A percentile compares a stretch with the other conserved stretches of the same genome.
Conservation (phyloP, 148 eudicot species). For the Agrostemma githago region DNA sequence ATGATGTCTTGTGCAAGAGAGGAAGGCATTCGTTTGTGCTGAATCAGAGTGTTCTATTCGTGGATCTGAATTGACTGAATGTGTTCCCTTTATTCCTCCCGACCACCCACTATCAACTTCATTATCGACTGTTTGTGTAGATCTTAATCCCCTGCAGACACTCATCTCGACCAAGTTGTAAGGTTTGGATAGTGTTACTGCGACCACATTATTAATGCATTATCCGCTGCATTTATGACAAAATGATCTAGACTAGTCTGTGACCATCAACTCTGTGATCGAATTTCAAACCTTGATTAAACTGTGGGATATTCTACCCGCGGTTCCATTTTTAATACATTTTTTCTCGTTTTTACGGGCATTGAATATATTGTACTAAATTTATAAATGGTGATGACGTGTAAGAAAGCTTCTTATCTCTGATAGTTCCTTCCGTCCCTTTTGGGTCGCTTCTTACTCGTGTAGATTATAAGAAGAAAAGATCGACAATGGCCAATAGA, state of each 20-base stretch:
- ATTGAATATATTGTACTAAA: too few species aligned
- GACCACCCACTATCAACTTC: background rate
- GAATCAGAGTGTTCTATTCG: background rate
- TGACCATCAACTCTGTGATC: background rate
- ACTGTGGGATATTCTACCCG: background rate
- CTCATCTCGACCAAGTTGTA: background rate
- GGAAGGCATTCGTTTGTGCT: background rate
- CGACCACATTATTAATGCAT: background rate
- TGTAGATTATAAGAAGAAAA: constrained; percentile 54
- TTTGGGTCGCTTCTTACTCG: background rate
- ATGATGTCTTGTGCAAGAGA: background rate
- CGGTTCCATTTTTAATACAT: too few species aligned
- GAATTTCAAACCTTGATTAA: background rate
- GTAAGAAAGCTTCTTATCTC: too few species aligned
- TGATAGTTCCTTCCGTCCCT: constrained; percentile 8
- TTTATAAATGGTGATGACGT: too few species aligned
- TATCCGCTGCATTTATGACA: background rate
- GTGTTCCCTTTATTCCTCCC: background rate
- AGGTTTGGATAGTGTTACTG: background rate
- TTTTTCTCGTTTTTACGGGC: too few species aligned
- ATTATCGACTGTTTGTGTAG: background rate
- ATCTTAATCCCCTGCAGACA: too few species aligned
- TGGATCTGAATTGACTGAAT: too few species aligned
- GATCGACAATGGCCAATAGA: constrained; percentile 27
- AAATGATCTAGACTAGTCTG: background rate